Conservation (phyloP, 371 early-diverging fungal species). For the Apophysomyces ossiformis region DNA sequence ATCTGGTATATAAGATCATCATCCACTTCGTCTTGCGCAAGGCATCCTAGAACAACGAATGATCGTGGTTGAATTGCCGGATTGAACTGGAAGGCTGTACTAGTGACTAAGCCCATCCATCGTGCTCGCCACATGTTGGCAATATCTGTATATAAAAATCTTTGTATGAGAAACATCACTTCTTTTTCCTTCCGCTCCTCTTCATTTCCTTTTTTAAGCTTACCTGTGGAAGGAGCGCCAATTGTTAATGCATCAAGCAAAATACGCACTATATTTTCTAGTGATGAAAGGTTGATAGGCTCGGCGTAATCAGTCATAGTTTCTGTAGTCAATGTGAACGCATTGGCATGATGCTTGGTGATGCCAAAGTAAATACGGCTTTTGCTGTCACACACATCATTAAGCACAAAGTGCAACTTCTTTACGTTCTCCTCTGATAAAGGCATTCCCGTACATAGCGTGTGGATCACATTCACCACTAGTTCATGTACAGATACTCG, state of each 20-base stretch:
- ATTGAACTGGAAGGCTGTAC: conserved; percentile 92
- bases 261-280: conserved; percentile 80
- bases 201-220: neutral
- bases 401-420: conserved; percentile 62
- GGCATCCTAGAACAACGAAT: conserved; percentile 91
- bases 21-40: conserved; percentile 87
- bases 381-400: conserved; percentile 80
- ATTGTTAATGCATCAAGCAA: conserved; percentile 80
- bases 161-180: conserved; percentile 26
- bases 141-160: conserved; percentile 54
- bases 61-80: conserved; percentile 93
- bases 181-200: too few relatives aligned
- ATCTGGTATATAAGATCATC: conserved; percentile 90
- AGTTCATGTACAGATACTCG: conserved; percentile 90
- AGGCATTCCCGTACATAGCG: conserved; percentile 74
- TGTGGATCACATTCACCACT: conserved; percentile 89
- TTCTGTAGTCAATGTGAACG: conserved; percentile 71
- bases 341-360: conserved; percentile 72
- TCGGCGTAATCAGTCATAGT: conserved; percentile 68
- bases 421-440: conserved; percentile 62
- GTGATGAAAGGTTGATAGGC: conserved; percentile 69
- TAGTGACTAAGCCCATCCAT: conserved; percentile 91
- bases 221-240: conserved; percentile 76
- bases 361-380: conserved; percentile 82
- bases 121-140: conserved; percentile 86